Evolutionary conservation across 192 early-diverging fungal genomes (phyloP).

Genomic region (Backusella luteola): DNA sequence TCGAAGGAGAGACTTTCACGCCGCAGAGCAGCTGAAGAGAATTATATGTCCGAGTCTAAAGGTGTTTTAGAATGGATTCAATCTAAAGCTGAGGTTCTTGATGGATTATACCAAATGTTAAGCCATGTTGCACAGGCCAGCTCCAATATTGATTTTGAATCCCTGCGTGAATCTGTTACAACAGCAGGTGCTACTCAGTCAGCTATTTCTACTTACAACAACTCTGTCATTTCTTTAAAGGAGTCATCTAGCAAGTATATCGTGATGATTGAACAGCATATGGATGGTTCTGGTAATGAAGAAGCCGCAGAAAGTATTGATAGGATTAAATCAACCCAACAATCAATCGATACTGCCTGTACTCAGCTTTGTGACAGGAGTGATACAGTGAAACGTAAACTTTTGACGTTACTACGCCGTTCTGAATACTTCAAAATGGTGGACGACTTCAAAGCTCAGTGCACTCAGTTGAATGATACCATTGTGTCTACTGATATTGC

Average conservation of each 20-base stretch:
- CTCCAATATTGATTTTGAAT: not conserved
- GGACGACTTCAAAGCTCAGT: not conserved
- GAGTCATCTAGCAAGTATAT: constrained; percentile 7
- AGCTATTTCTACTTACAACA: constrained; percentile 10
- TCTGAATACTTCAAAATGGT: not conserved
- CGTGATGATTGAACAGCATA: constrained; percentile 14
- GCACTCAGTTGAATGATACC: not conserved
- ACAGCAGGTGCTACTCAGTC: constrained; percentile 13
- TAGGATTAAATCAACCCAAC: constrained; percentile 5
- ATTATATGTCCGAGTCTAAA: constrained; percentile 18
- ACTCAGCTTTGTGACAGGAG: not conserved
- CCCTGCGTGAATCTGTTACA: not conserved
- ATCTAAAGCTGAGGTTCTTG: not conserved
- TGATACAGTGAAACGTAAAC: not conserved
- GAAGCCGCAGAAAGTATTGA: constrained; percentile 6
- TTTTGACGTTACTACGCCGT: not conserved
- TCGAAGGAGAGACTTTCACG: constrained; percentile 27
- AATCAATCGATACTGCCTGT: constrained; percentile 19
- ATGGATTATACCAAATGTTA: not conserved
- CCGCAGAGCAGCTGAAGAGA: constrained; percentile 16
- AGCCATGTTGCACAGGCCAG: not conserved
- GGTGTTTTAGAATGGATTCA: constrained; percentile 23
- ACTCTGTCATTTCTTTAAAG: constrained; percentile 17
- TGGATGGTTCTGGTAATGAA: not conserved
- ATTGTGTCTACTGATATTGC: not conserved